Conservation (phyloP, 2,329 filamentous ascomycete genomes). For the Coniochaeta prunicola region DNA sequence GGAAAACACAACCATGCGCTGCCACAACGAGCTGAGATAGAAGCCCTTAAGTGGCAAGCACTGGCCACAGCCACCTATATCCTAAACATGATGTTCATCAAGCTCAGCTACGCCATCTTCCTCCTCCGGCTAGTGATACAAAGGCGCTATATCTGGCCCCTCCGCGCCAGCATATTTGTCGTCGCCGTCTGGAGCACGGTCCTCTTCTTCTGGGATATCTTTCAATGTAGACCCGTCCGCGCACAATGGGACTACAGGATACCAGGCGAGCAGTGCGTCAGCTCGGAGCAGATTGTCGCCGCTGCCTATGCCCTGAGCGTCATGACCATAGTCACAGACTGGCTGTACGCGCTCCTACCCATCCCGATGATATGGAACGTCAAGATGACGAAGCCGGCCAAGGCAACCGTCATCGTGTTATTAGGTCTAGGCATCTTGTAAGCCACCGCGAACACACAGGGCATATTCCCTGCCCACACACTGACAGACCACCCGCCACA, state of each 20-base stretch:
- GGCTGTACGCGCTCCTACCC: slow-evolving; percentile 45
- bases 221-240: slow-evolving; percentile 41
- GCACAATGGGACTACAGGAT: slow-evolving; percentile 48
- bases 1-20: slow-evolving; percentile 41
- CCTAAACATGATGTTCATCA: slow-evolving; percentile 48
- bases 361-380: slow-evolving; percentile 48
- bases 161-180: slow-evolving; percentile 36
- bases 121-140: slow-evolving; percentile 39
- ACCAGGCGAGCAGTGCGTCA: slow-evolving; percentile 32
- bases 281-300: slow-evolving; percentile 32
- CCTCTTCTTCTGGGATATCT: slow-evolving; percentile 45
- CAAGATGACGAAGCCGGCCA: slow-evolving; percentile 44
- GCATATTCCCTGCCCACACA: not conserved
- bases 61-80: slow-evolving; percentile 43
- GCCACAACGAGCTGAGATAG: slow-evolving; percentile 28
- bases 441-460: slow-evolving; percentile 9
- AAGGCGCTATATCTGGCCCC: slow-evolving; percentile 39
- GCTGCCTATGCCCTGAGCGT: slow-evolving; percentile 45
- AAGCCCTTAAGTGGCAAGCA: slow-evolving; percentile 45
- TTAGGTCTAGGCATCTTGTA: slow-evolving; percentile 44
- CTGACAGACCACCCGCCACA: slow-evolving; percentile 10
- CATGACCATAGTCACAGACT: slow-evolving; percentile 46
- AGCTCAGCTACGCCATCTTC: slow-evolving; percentile 47
- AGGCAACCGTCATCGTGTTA: slow-evolving; percentile 42
- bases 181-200: slow-evolving; percentile 38